Conservation (phyloP, 331 rosid genomes). For the Malus hybrid region DNA sequence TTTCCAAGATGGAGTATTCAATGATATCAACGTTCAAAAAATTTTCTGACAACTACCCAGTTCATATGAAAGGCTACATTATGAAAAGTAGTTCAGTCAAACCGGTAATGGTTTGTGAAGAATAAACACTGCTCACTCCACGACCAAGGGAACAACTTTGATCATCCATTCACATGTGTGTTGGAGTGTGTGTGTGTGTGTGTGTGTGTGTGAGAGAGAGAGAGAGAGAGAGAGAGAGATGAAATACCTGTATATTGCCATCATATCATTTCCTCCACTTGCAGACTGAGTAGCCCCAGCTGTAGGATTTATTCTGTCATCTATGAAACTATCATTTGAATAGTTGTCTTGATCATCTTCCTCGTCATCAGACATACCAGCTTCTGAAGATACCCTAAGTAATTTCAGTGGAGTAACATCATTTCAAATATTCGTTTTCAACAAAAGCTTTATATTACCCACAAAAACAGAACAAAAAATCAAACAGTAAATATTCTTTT, state of each 20-base stretch:
- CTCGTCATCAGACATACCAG: constrained; percentile 59
- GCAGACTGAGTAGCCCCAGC: constrained; percentile 45
- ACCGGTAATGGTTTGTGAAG: not conserved
- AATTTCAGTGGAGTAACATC: not conserved
- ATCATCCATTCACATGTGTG: too few relatives aligned
- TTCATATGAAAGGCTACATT: not conserved
- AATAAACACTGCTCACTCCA: not conserved
- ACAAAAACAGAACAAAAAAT: not conserved
- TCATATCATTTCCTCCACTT: constrained; percentile 65
- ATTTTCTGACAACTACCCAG: not conserved
- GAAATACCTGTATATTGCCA: constrained; percentile 82
- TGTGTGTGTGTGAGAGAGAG: not conserved
- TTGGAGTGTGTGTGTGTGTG: too few relatives aligned
- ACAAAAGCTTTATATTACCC: not conserved
- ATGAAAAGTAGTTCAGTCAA: not conserved
- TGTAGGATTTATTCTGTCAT: constrained; percentile 68
- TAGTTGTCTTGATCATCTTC: constrained; percentile 46
- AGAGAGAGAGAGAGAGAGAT: constrained; percentile 10
- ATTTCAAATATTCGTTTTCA: not conserved
- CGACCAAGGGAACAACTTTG: too few relatives aligned
- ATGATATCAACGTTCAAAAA: not conserved
- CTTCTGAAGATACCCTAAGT: constrained; percentile 67
- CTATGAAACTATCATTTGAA: constrained; percentile 82
- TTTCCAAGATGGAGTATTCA: not conserved
- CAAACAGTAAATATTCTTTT: not conserved